Base-by-base conservation (phyloP, 129 eudicot species). In the Flaveria trinervia region DNA sequence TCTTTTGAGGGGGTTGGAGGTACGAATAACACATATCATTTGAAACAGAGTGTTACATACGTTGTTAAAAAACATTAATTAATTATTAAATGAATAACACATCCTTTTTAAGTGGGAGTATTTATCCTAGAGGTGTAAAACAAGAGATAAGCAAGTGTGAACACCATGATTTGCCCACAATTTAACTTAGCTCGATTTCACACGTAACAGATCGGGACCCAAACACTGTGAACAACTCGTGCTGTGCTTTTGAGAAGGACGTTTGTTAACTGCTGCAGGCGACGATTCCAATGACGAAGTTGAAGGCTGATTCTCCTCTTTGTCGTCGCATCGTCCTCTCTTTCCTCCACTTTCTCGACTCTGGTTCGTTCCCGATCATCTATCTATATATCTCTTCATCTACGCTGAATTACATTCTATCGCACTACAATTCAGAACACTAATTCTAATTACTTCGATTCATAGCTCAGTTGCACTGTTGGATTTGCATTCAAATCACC, bases 271-370 rank as follows among this genome's bases (percentile, higher is more conserved):
- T 71, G 46, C 44, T 57, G 10, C 70, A 16, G 50, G 8, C 68
- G 59, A 69, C 75, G 56, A 39, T 56, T 23, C 65, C 79, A 20
- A 86, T 87, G 91, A 84, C 89, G 88, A 85, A 55, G 15, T 71
- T 88, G 88, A 88, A 83, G 85, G 85, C 92, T 36, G 95, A 91
- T 78, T 82, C 92, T 73, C 88, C 95, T 78, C 78, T 87, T 76
- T 76, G 78, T 81, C 92, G 90, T 51, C 94, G 94, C 60, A 91
- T 91, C 77, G 97, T 81, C 51, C 71, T 70, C 45, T 85, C 97
- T 14, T 83, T 91, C 84, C 74, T 91, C 49, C 85, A 83, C 49
- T 91, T 91, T 68, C 97, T 91, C 76, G 72, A 81, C 77, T 86
- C 95, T 50, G 95, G 97, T 89, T 75, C 13, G 45, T 30, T 71